Conservation (phyloP, 2,329 filamentous ascomycete species). For the Trichoderma simmonsii region DNA sequence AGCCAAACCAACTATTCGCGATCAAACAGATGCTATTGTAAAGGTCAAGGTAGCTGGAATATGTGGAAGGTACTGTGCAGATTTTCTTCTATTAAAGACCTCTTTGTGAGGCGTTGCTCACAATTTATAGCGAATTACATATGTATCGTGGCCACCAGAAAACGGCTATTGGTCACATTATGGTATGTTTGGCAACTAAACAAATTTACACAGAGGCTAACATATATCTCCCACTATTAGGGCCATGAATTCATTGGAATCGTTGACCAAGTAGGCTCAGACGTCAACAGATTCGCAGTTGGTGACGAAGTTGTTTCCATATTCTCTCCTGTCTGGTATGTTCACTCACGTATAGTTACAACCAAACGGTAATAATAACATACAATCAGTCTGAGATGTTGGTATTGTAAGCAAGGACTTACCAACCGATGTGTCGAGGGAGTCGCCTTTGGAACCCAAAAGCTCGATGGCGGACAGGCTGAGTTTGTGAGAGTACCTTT, state of each 20-base stretch:
- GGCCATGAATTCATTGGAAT: slow-evolving; percentile 2
- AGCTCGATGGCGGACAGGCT: slow-evolving; percentile 2
- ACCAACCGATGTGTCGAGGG: not conserved
- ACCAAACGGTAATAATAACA: not conserved
- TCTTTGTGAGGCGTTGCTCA: not conserved
- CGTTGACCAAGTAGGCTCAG: not conserved
- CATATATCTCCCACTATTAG: not conserved
- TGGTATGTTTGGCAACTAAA: not conserved
- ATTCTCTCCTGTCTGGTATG: slow-evolving; percentile 7
- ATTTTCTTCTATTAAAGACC: not conserved
- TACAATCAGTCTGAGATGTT: not conserved
- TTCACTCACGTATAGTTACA: not conserved
- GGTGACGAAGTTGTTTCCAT: not conserved
- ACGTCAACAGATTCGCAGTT: not conserved
- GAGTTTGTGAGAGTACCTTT: slow-evolving; percentile 4
- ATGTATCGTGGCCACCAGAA: not conserved
- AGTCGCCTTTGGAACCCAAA: slow-evolving; percentile 1
- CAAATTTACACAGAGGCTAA: not conserved
- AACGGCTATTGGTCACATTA: not conserved
- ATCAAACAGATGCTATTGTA: not conserved
- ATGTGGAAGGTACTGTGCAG: not conserved
- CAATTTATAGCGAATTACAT: not conserved
- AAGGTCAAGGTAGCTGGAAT: not conserved
- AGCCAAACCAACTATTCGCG: not conserved
- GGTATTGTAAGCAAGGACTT: not conserved